Base-by-base conservation (phyloP, 352 stramenopile species). In the Phytophthora pistaciae region DNA sequence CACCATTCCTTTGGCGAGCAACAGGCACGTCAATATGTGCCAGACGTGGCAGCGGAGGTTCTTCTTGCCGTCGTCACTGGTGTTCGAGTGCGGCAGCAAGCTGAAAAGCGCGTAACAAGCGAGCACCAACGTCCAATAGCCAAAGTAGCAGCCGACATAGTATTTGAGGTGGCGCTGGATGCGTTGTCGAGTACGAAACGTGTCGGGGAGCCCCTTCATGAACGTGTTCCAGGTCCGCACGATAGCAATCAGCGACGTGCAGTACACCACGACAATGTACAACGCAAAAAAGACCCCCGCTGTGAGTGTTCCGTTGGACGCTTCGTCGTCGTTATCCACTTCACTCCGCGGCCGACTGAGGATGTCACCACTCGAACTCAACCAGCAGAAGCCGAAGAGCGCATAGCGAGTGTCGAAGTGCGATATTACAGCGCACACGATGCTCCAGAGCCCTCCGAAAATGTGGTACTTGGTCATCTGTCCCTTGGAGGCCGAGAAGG, bases 81-180 rank as follows among this genome's bases (percentile, higher is more conserved):
- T 59, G 0, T 38, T 21, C 3, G 63, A 59, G 55, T 75, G 70
- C 25, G 87, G 84, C 5, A 93, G 63, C 38, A 95, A 50, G 46
- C 73, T 91, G 62, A 94, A 95, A 0, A 90, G 64, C 1, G 78
- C 84, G 59, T 94, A 95, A 23, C 77, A 91, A 3, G 83, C 77
- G 0, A 95, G 62, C 10, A 95, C 88, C 16, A 93, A 63, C 1
- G 88, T 95, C 88, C 88, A 95, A 70, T 93, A 95, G 25, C 87
- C 85, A 56, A 95, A 93, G 69, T 94, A 95, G 66, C 85, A 94
- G 14, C 86, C 88, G n/a, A 95, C 88, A 52, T 95, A 95, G 73
- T 95, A 95, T 72, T 95, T 95, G 31, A 95, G 78, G 54, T 95
- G 86, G 2, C 88, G 82, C 55, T 94, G 88, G 29, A 92, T 94